A percentile compares a stretch with the other conserved stretches of the same genome.
phyloP scores from a whole-genome alignment of 1,284 basidiomycete genomes.

The Rhodotorula sp. region DNA sequence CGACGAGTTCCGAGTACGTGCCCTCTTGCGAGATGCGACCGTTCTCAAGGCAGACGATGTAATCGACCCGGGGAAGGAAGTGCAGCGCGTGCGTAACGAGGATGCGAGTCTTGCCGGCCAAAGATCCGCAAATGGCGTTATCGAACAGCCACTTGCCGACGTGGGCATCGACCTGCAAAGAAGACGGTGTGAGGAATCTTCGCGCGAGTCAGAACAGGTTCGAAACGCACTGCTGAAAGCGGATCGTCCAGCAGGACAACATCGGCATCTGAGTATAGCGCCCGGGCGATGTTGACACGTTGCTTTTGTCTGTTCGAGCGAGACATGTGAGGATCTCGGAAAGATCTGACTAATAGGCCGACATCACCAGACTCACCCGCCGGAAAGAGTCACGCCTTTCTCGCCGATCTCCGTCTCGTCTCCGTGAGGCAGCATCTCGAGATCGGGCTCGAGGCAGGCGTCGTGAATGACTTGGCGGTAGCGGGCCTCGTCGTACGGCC shows the following conservation, averaged over 20 bases:
- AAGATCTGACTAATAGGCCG: too few species aligned
- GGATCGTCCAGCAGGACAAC: constrained; percentile 85
- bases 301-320: constrained; percentile 66
- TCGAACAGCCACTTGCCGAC: constrained; percentile 83
- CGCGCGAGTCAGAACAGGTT: constrained; percentile 55
- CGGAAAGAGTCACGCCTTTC: constrained; percentile 53
- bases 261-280: constrained; percentile 79
- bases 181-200: neutral
- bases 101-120: constrained; percentile 73
- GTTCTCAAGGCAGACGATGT: constrained; percentile 70
- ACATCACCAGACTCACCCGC: too few species aligned
- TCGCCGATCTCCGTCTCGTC: constrained; percentile 91
- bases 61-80: constrained; percentile 68
- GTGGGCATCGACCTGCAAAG: constrained; percentile 65
- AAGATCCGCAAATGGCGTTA: constrained; percentile 68
- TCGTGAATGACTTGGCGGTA: constrained; percentile 74
- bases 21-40: constrained; percentile 67
- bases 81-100: constrained; percentile 81
- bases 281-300: constrained; percentile 71
- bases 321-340: neutral
- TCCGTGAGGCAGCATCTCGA: constrained; percentile 75
- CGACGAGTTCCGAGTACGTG: constrained; percentile 67
- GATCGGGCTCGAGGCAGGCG: constrained; percentile 72
- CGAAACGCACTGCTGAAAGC: constrained; percentile 40
- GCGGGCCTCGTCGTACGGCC: constrained; percentile 69